phyloP scores from a whole-genome alignment of 768 basidiomycete species.

The Suillus subaureus region DNA sequence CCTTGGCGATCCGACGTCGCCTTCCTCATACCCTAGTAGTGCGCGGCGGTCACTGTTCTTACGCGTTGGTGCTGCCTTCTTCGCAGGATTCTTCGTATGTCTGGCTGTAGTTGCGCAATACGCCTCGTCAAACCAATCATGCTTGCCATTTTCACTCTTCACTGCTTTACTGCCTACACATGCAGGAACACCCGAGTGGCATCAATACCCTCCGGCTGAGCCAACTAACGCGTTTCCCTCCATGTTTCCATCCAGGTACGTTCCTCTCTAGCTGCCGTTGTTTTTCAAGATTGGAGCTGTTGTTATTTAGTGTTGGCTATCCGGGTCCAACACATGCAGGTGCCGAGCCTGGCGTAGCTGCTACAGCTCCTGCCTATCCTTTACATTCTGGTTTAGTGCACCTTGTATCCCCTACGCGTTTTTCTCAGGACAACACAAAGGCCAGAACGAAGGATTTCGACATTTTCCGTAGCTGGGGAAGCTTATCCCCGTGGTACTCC shows the following conservation, averaged over 20 bases:
- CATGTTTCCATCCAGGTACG: constrained; percentile 59
- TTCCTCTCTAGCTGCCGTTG: not conserved
- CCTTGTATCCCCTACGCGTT: constrained; percentile 39
- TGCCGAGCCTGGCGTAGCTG: constrained; percentile 36
- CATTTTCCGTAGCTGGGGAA: constrained; percentile 74
- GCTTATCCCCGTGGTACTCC: constrained; percentile 80
- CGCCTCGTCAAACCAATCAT: constrained; percentile 4
- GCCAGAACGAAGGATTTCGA: constrained; percentile 49
- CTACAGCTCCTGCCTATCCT: constrained; percentile 73
- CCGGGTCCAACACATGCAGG: constrained; percentile 30
- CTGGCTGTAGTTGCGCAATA: constrained; percentile 15
- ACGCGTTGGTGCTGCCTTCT: constrained; percentile 13
- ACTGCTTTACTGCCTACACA: constrained; percentile 18
- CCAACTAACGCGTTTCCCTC: constrained; percentile 71
- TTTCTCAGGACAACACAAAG: constrained; percentile 21
- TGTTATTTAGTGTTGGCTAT: constrained; percentile 27
- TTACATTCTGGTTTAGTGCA: constrained; percentile 64
- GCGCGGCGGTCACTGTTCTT: constrained; percentile 2
- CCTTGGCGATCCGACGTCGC: not conserved
- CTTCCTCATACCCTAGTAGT: not conserved
- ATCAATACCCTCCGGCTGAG: constrained; percentile 65
- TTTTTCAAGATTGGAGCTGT: constrained; percentile 11
- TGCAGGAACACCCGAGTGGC: constrained; percentile 68
- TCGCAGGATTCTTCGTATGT: constrained; percentile 16
- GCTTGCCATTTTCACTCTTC: constrained; percentile 1